These are phyloP conservation scores for Tylopilus sp. DNA, from an alignment of 1,284 basidiomycete genomes.

Conservation along the genomic window DNA sequence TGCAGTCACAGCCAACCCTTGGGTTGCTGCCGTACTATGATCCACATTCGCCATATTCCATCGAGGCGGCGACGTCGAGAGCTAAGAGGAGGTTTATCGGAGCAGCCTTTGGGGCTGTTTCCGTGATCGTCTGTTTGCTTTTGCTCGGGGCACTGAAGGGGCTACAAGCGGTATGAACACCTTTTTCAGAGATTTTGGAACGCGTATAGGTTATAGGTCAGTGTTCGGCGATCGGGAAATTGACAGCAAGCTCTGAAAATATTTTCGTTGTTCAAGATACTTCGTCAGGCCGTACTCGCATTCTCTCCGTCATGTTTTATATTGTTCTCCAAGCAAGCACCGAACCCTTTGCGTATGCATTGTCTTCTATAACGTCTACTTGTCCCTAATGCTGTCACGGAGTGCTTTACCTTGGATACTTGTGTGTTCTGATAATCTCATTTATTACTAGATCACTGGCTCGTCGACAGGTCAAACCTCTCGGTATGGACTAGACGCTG, in stretches of 20 bases:
- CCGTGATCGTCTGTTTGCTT: slow-evolving; percentile 31
- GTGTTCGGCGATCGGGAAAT: background rate
- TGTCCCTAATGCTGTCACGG: background rate
- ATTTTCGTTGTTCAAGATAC: background rate
- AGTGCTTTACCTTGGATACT: background rate
- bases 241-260: background rate
- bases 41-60: slow-evolving; percentile 40
- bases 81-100: slow-evolving; percentile 44
- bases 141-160: slow-evolving; percentile 13
- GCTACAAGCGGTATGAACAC: slow-evolving; percentile 5
- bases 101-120: slow-evolving; percentile 40
- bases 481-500: background rate
- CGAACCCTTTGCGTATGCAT: background rate
- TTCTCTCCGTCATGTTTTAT: background rate
- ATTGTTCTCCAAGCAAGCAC: background rate
- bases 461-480: background rate
- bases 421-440: background rate
- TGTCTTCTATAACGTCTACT: background rate
- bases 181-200: background rate
- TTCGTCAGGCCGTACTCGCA: background rate
- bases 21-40: slow-evolving; percentile 46
- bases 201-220: background rate
- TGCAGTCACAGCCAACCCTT: slow-evolving; percentile 26
- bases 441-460: background rate
- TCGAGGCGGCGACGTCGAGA: slow-evolving; percentile 41